These are phyloP conservation scores for Salix suchowensis DNA, from an alignment of 345 rosid species.

Conservation along the genomic window DNA sequence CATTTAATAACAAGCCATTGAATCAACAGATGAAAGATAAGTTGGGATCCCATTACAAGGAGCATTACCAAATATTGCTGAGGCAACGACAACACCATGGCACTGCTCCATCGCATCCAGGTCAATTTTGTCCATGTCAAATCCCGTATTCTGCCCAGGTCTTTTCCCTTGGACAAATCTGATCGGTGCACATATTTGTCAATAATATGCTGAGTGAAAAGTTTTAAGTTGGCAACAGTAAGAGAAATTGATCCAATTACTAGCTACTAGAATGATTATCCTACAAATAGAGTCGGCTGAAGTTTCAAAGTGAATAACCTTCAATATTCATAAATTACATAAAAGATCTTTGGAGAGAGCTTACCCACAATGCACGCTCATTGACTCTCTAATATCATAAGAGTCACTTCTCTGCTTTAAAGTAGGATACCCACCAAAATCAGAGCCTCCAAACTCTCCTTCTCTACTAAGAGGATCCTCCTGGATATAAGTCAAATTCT, in stretches of 20 bases:
- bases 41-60: constrained; percentile 7
- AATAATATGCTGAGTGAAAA: constrained; percentile 4
- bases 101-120: constrained; percentile 89
- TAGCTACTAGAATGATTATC: not conserved
- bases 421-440: constrained; percentile 95
- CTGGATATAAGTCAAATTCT: constrained; percentile 61
- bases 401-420: constrained; percentile 74
- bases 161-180: constrained; percentile 87
- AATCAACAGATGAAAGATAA: constrained; percentile 5
- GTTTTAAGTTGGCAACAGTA: not conserved
- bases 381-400: constrained; percentile 72
- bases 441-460: constrained; percentile 92
- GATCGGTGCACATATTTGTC: constrained; percentile 7
- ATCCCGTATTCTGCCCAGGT: constrained; percentile 82
- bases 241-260: not conserved
- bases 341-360: constrained; percentile 8
- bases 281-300: not conserved
- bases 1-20: constrained; percentile 17
- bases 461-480: constrained; percentile 58
- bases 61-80: constrained; percentile 88
- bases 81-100: constrained; percentile 81
- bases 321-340: not conserved
- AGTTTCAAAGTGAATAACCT: not conserved
- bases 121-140: constrained; percentile 75
- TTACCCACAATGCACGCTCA: constrained; percentile 92